Conservation (phyloP, 169 alveolate species). For the Plasmodium blacklocki region DNA sequence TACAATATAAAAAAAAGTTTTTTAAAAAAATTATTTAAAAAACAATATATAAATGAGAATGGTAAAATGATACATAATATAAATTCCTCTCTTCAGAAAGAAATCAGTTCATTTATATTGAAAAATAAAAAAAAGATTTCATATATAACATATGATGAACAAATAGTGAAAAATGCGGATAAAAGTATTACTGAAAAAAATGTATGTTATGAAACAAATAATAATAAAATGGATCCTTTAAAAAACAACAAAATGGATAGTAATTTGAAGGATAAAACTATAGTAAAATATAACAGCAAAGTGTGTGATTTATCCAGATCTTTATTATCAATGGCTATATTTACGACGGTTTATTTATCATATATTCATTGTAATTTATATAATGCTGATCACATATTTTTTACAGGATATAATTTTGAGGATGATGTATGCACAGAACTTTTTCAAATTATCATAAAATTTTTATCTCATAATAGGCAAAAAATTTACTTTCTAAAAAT, state of each 20-base stretch:
- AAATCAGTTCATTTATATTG: too few relatives aligned
- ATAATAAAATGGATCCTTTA: not conserved
- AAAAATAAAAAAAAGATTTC: too few relatives aligned
- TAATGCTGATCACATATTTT: constrained; percentile 28
- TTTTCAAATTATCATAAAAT: constrained; percentile 24
- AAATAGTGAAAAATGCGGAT: too few relatives aligned
- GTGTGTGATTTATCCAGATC: constrained; percentile 50
- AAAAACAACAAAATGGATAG: not conserved
- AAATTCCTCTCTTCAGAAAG: too few relatives aligned
- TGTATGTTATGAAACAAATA: not conserved
- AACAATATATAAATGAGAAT: not conserved
- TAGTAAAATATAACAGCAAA: not conserved
- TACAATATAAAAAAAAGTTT: not conserved
- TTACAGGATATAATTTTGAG: constrained; percentile 51
- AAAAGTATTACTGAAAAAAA: not conserved
- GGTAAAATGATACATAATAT: not conserved
- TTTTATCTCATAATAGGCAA: constrained; percentile 43
- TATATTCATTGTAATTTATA: constrained; percentile 53
- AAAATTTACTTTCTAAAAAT: constrained; percentile 22
- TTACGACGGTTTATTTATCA: constrained; percentile 15
- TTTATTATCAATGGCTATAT: constrained; percentile 53
- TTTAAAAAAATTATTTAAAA: not conserved
- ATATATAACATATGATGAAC: too few relatives aligned
- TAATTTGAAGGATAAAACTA: not conserved
- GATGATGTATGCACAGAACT: constrained; percentile 24